Evolutionary conservation across 805 yeast species (phyloP), one percentile per base, ranked within the genome.

Genomic region (Cephaloascus albidus): DNA sequence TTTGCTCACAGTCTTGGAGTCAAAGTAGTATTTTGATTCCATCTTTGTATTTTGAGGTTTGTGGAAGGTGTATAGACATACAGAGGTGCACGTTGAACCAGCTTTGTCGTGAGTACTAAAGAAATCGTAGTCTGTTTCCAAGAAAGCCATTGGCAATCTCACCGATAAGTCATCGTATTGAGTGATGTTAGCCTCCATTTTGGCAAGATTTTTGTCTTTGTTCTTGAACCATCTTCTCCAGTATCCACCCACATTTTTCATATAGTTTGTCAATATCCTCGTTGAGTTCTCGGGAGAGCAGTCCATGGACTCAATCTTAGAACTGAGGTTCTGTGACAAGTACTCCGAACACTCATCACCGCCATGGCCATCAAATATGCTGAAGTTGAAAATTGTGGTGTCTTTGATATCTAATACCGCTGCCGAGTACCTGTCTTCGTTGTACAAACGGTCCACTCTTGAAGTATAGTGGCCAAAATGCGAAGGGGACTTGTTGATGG

Each of bases 351-450:
- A 85, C 39, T 80, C 79, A 18, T 68, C 70, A 18, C 96, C 95
- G 5, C 97, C 98, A 60, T 93, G 98, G 8, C 98, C 98, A 60
- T 93, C 98, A 57, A 85, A 88, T 2, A 93, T 72, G 36, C 77
- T 76, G 50, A 85, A 79, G 47, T 76, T 77, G 61, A 90, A 84
- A 16, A 62, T 51, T 28, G 33, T 19, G 34, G 32, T 36, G 26
- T 12, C 19, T n/a, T 4, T 36, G 3, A 17, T 52, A 14, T 65
- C 60, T 31, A 86, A 51, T 38, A 85, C 74, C 20, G 75, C 74
- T 17, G 88, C 85, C 38, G 76, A 73, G 57, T 75, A 83, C 35
- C 76, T 65, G 60, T 90, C 98, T 57, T 90, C 97, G 57, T 90
- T 93, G 51, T 73, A 72, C 30, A 72, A 47, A 42, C 97, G 67